Evolutionary conservation across 441 rosid genomes (phyloP).

Genomic region (Eruca vesicaria): DNA sequence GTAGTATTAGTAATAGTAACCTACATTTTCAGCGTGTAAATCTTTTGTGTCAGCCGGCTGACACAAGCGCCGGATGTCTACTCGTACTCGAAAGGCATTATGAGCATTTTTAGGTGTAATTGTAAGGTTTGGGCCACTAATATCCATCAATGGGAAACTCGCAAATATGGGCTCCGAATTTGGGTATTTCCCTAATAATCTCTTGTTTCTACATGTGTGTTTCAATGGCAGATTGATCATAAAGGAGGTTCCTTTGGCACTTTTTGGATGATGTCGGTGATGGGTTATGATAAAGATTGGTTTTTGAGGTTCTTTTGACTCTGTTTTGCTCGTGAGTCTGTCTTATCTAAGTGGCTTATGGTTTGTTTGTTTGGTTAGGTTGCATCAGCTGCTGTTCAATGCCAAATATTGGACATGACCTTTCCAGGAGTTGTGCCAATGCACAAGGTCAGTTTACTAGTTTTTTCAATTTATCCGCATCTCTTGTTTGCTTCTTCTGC

Average conservation of each 20-base stretch:
- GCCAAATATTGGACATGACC: conserved; percentile 92
- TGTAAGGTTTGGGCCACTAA: too few species aligned
- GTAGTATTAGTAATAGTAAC: too few species aligned
- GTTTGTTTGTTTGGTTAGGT: conserved; percentile 43
- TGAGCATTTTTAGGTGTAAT: too few species aligned
- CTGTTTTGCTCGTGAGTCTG: too few species aligned
- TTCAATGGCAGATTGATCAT: not conserved
- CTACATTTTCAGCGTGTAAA: too few species aligned
- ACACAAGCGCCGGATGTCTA: too few species aligned
- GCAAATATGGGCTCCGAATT: too few species aligned
- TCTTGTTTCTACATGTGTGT: conserved; percentile 3
- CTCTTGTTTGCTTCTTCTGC: not conserved
- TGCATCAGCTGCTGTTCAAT: conserved; percentile 96
- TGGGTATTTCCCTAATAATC: too few species aligned
- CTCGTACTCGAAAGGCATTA: too few species aligned
- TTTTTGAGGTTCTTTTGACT: not conserved
- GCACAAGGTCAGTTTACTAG: conserved; percentile 74
- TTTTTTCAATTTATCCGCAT: too few species aligned
- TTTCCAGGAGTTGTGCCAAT: conserved; percentile 92
- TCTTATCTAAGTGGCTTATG: not conserved
- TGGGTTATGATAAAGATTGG: not conserved
- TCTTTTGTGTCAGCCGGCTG: too few species aligned
- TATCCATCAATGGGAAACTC: too few species aligned
- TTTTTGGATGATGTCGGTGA: conserved; percentile 24
- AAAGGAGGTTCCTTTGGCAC: conserved; percentile 16